Evolutionary conservation across 352 stramenopile species (phyloP).

Genomic region (Globisporangium lucens): DNA sequence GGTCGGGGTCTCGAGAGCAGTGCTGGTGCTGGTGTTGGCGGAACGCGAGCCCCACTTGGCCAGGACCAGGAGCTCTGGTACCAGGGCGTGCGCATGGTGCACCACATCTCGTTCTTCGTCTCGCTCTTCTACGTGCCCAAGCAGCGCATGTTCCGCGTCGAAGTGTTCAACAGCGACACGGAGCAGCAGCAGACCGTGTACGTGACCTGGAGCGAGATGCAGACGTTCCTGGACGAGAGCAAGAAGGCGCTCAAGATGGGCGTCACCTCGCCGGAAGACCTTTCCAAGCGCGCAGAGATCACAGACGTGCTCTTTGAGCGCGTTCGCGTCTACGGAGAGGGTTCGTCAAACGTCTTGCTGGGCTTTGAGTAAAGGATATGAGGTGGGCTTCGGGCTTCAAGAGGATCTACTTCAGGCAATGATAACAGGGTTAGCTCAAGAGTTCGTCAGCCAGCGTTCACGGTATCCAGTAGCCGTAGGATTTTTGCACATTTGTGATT

Average conservation of each 20-base stretch:
- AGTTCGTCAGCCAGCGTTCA: background rate
- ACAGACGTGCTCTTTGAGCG: conserved; percentile 61
- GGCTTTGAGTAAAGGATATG: conserved; percentile 46
- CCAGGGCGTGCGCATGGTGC: conserved; percentile 59
- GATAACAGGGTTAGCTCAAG: background rate
- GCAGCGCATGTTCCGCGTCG: conserved; percentile 64
- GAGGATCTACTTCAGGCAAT: background rate
- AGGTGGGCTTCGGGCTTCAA: background rate
- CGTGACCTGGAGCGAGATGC: conserved; percentile 56
- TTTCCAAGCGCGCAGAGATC: conserved; percentile 34
- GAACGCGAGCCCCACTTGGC: background rate
- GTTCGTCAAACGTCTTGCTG: conserved; percentile 46
- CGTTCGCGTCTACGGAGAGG: conserved; percentile 55
- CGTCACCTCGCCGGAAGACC: conserved; percentile 20
- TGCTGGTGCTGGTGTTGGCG: background rate
- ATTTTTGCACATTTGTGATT: conserved; percentile 5
- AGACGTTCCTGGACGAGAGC: conserved; percentile 51
- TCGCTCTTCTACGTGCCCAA: conserved; percentile 62
- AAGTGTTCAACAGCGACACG: conserved; percentile 79
- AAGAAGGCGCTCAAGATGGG: conserved; percentile 27
- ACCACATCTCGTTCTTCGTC: conserved; percentile 70
- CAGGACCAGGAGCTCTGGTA: conserved; percentile 67
- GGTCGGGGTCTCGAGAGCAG: background rate
- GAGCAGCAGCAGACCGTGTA: conserved; percentile 78
- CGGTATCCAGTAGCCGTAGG: background rate